These are phyloP conservation scores for Coprinopsis marcescibilis DNA, from an alignment of 768 basidiomycete genomes.

Conservation along the genomic window DNA sequence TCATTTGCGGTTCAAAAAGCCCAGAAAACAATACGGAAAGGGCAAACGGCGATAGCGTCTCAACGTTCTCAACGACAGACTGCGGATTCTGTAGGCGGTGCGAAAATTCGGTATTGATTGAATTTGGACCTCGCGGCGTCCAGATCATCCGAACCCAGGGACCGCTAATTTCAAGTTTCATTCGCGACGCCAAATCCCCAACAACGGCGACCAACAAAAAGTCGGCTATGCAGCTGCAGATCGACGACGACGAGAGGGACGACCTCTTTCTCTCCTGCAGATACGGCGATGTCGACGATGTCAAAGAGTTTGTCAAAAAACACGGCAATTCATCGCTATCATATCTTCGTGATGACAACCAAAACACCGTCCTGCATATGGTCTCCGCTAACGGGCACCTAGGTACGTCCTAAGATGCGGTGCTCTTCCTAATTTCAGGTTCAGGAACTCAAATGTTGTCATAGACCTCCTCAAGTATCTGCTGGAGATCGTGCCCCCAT, in stretches of 20 bases:
- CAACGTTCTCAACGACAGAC: too few relatives aligned
- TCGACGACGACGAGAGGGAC: slow-evolving; percentile 50
- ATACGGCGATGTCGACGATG: slow-evolving; percentile 83
- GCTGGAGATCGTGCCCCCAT: slow-evolving; percentile 50
- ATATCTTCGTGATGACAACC: slow-evolving; percentile 62
- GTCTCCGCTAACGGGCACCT: slow-evolving; percentile 81
- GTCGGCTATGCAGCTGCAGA: slow-evolving; percentile 20
- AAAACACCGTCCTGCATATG: slow-evolving; percentile 85
- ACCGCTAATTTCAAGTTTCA: too few relatives aligned
- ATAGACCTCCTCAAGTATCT: slow-evolving; percentile 75
- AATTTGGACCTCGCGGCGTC: too few relatives aligned
- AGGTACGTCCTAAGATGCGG: slow-evolving; percentile 43
- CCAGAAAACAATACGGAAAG: too few relatives aligned
- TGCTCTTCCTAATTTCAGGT: neutral
- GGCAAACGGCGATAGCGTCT: too few relatives aligned
- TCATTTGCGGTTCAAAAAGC: too few relatives aligned
- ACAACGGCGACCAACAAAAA: slow-evolving; percentile 10
- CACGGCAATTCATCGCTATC: slow-evolving; percentile 49
- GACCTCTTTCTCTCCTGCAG: slow-evolving; percentile 80
- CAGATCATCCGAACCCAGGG: too few relatives aligned
- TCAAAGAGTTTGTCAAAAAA: slow-evolving; percentile 55
- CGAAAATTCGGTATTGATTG: too few relatives aligned
- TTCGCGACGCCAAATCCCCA: neutral
- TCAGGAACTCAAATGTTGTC: slow-evolving; percentile 33
- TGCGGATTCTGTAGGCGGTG: too few relatives aligned